These are phyloP conservation scores for Russula compacta DNA, from an alignment of 768 basidiomycete species.

Conservation along the genomic window DNA sequence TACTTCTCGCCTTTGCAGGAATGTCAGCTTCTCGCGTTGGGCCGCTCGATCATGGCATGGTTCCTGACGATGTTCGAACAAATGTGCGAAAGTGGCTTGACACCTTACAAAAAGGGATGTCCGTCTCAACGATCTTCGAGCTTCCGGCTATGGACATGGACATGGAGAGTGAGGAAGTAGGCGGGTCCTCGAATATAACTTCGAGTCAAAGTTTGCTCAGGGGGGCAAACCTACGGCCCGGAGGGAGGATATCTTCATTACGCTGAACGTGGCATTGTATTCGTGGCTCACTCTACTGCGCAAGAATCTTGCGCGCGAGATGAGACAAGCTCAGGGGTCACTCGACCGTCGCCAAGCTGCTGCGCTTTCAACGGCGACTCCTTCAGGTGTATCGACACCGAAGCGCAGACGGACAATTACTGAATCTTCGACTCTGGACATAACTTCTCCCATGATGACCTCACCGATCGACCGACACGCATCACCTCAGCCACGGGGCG, in stretches of 20 bases:
- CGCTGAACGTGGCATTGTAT: constrained; percentile 73
- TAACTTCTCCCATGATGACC: neutral
- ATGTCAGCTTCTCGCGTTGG: constrained; percentile 67
- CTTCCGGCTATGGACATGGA: constrained; percentile 75
- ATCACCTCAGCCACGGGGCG: neutral
- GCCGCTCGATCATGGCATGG: constrained; percentile 45
- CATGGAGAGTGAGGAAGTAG: constrained; percentile 63
- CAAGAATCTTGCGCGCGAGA: constrained; percentile 65
- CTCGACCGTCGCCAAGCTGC: constrained; percentile 39
- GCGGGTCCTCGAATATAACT: constrained; percentile 52
- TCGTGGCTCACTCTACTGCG: constrained; percentile 73
- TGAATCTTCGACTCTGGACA: constrained; percentile 5
- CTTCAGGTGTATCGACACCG: constrained; percentile 24
- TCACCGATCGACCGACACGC: neutral
- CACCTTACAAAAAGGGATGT: constrained; percentile 47
- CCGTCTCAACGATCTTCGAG: constrained; percentile 69
- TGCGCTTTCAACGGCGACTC: constrained; percentile 13
- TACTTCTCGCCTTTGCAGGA: constrained; percentile 65
- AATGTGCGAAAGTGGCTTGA: constrained; percentile 53
- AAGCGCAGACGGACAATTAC: constrained; percentile 19
- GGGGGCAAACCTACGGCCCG: constrained; percentile 38
- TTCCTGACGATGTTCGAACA: constrained; percentile 30
- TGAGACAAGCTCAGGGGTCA: constrained; percentile 60
- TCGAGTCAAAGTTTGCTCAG: constrained; percentile 59
- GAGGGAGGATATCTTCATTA: constrained; percentile 75